Evolutionary conservation across 495 filamentous ascomycete species (phyloP), one percentile per base, ranked within the genome.

Genomic region (Aspergillus affinis): DNA sequence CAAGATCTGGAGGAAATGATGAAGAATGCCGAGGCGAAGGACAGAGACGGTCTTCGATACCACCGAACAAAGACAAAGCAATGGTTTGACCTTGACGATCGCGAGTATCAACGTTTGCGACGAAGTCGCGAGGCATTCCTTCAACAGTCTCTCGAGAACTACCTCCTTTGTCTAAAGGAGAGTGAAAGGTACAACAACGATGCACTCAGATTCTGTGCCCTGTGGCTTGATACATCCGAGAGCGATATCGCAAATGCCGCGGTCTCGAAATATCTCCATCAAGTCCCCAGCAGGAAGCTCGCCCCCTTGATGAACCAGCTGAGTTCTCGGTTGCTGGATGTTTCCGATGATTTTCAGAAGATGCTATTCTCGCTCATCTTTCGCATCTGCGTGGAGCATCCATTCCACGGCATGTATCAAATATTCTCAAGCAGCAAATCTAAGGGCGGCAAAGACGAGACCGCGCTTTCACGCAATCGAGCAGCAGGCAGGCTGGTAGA

Each of bases 361-460:
- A 76, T 92, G 5, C 82, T 99, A 17, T 84, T 79, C 19, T 72
- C 80, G 1, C 74, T 98, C 41, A 85, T 97, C 15, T 82, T 86
- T 60, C 81, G 87, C 12, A 94, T 98, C 56, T 97, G 92, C 68
- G 78, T 79, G 10, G 92, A 99, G 26, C 94, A 99, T 71, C 94
- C 94, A 1, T 95, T 92, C 72, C 94, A 99, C 66, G 90, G 90
- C 46, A 93, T 97, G 86, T 93, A 97, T 68, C 92, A 97, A 55
- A 91, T 99, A 20, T 95, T 91, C 75, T 87, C 92, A 8, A 86
- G 88, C 36, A 86, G 81, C 57, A 91, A 84, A 65, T 85, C 83
- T 18, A 84, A 81, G 63, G 77, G 80, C 41, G 76, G 83, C 32
- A 85, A 89, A 63, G 93, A 97, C 58, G 83, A 88, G 29, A 78